Percentiles rank a stretch among this genome's conserved stretches.
Conservation (phyloP, 345 rosid genomes). For the Linum tenue region DNA sequence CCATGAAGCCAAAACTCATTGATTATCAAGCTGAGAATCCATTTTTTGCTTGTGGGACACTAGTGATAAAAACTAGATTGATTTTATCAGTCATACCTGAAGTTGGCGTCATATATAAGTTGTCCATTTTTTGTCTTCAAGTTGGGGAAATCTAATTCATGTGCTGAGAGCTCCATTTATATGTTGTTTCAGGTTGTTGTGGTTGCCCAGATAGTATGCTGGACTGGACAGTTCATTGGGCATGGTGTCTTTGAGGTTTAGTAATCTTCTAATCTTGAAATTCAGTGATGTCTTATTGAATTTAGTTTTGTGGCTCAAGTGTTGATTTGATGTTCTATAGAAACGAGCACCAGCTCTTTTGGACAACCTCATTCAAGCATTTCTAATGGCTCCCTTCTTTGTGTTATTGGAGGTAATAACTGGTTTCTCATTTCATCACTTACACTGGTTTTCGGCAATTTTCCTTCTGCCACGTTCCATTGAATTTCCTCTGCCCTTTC, state of each 20-base stretch:
- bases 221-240: conserved; percentile 63
- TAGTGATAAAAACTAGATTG: no score
- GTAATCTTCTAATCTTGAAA: conserved; percentile 3
- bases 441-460: no score
- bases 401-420: conserved; percentile 48
- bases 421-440: no score
- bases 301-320: conserved; percentile 4
- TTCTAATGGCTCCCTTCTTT: conserved; percentile 59
- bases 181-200: conserved; percentile 34
- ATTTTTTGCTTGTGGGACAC: no score
- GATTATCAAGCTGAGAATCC: no score
- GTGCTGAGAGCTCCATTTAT: neutral
- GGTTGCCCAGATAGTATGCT: conserved; percentile 44
- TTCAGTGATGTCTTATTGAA: neutral
- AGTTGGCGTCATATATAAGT: neutral
- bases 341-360: conserved; percentile 57
- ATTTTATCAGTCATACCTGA: neutral
- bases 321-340: conserved; percentile 19
- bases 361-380: conserved; percentile 52
- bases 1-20: no score
- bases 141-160: neutral
- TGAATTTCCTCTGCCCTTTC: neutral
- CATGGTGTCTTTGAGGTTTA: conserved; percentile 54
- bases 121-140: neutral
- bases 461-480: neutral